Base-by-base conservation (phyloP, 2,329 filamentous ascomycete genomes). In the Calonectria naviculata region DNA sequence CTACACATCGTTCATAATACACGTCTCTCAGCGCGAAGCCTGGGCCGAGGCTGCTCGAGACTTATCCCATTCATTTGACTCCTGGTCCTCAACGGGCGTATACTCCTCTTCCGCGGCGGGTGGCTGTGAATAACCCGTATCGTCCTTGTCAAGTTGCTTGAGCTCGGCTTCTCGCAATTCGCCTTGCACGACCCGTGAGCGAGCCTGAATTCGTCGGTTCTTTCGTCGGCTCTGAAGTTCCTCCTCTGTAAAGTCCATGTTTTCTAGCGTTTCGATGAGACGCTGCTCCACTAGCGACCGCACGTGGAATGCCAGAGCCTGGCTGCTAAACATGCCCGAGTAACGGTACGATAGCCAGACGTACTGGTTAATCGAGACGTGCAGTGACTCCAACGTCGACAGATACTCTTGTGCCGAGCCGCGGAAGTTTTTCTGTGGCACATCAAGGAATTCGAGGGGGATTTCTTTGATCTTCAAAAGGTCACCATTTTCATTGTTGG, bases 261-360 rank as follows among this genome's bases (percentile, higher is more conserved):
- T 85, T 34, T 84, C 81, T 29, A 86, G 78, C 3, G 81, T 78
- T 10, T 81, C 68, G 34, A 85, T 82, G 78, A 98, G 95, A 80
- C 90, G 91, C 63, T 91, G 87, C 83, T 98, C 95, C 2, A 95
- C 92, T 61, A 97, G 81, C 8, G 84, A 83, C 80, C 98, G 97
- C 60, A 94, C 90, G 80, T 98, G 92, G 74, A 94, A 93, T 0
- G 94, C 95, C 49, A 98, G 86, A 0, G 86, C 86, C 76, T 96
- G 90, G 74, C 92, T 94, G 7, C 86, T 89, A 81, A 98, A 97
- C 62, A 97, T 88, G 60, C 94, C 94, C 4, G 91, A 88, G 81
- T 96, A 97, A 8, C 96, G 92, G 83, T 96, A 98, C 76, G 94
- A 96, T 19, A 99, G 87, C 97, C 97, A 99, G 2, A 97, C 88